A percentile compares a stretch with the other conserved stretches of the same genome.
Conservation (phyloP, 345 rosid genomes). For the Pelargonium nanum region DNA sequence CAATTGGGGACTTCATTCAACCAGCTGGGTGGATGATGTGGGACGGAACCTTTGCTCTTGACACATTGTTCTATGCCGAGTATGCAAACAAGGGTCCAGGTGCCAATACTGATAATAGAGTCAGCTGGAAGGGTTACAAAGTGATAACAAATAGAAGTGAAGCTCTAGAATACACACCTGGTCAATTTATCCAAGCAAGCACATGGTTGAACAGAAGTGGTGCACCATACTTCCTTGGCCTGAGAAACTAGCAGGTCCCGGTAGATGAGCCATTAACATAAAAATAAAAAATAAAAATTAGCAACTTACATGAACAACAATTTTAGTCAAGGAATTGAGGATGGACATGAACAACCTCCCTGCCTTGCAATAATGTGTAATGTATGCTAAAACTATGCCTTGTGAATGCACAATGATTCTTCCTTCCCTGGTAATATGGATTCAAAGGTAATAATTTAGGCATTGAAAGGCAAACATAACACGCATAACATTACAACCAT, state of each 20-base stretch:
- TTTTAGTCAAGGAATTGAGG: too few relatives aligned
- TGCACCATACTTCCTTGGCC: constrained; percentile 20
- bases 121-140: constrained; percentile 38
- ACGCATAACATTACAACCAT: too few relatives aligned
- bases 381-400: too few relatives aligned
- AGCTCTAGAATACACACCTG: constrained; percentile 29
- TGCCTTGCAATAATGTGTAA: too few relatives aligned
- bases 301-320: too few relatives aligned
- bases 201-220: constrained; percentile 25
- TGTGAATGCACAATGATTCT: too few relatives aligned
- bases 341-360: too few relatives aligned
- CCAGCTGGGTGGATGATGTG: constrained; percentile 42
- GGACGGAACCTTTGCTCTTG: constrained; percentile 18
- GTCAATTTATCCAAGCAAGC: constrained; percentile 22
- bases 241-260: constrained; percentile 11
- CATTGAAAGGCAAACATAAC: too few relatives aligned
- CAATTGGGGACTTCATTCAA: constrained; percentile 41
- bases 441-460: too few relatives aligned
- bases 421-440: too few relatives aligned
- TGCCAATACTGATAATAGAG: constrained; percentile 26
- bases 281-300: too few relatives aligned
- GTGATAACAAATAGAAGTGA: constrained; percentile 17
- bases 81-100: constrained; percentile 44
- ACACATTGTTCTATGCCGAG: constrained; percentile 41
- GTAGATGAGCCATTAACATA: too few relatives aligned